A percentile compares a stretch with the other conserved stretches of the same genome.
Conservation (phyloP, 768 basidiomycete genomes). For the Suillus subluteus region DNA sequence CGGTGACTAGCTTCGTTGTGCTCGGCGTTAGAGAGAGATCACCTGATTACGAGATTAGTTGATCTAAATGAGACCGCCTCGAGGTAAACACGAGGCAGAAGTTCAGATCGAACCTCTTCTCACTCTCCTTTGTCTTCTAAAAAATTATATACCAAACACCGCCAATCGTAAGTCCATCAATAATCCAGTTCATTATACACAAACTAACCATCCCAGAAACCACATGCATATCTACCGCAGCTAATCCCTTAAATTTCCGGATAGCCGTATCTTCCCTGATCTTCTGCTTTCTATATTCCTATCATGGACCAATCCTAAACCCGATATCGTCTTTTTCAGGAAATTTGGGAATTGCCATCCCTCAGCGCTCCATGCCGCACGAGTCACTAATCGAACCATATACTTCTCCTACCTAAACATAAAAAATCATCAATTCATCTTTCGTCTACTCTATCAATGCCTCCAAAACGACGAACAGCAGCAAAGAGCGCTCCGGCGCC, state of each 20-base stretch:
- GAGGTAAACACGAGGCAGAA: conserved; percentile 2
- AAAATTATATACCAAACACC: background rate
- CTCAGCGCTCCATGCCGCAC: conserved; percentile 31
- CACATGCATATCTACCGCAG: too few species aligned
- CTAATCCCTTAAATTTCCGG: background rate
- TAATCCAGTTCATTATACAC: too few species aligned
- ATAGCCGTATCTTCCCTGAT: conserved; percentile 28
- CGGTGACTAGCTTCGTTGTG: too few species aligned
- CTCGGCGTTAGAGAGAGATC: too few species aligned
- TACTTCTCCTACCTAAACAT: conserved; percentile 15
- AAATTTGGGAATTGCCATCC: conserved; percentile 16
- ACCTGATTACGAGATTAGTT: too few species aligned
- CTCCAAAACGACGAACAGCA: conserved; percentile 33
- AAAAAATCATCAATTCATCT: background rate
- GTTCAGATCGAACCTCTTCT: background rate
- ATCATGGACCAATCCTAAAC: conserved; percentile 35
- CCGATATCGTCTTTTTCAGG: conserved; percentile 34
- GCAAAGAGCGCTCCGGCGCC: conserved; percentile 20
- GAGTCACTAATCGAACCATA: conserved; percentile 28
- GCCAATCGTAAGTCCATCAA: too few species aligned
- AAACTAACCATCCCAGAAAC: too few species aligned
- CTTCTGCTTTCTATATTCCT: conserved; percentile 26
- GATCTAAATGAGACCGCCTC: background rate
- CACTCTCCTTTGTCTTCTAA: background rate
- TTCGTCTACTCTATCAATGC: conserved; percentile 20